phyloP scores from a whole-genome alignment of 768 basidiomycete species.

The Multifurca ochricompacta region DNA sequence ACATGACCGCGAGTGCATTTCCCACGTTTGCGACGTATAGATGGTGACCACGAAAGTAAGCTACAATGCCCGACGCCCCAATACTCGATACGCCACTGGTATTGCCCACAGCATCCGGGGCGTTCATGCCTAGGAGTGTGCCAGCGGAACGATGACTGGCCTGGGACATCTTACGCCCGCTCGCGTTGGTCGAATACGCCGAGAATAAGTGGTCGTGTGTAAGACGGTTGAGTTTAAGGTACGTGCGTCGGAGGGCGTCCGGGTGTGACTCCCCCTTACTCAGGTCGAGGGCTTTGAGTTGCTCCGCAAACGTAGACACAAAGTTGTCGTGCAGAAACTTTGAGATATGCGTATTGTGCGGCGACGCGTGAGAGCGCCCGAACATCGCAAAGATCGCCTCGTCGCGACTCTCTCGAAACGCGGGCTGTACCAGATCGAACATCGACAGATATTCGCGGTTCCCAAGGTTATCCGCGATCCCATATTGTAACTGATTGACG shows the following conservation, averaged over 20 bases:
- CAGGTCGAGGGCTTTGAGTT: slow-evolving; percentile 43
- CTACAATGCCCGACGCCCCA: slow-evolving; percentile 79
- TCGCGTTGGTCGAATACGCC: slow-evolving; percentile 26
- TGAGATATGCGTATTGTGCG: slow-evolving; percentile 59
- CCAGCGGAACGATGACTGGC: slow-evolving; percentile 31
- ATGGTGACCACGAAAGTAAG: slow-evolving; percentile 73
- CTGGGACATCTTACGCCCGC: slow-evolving; percentile 63
- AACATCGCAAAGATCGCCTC: slow-evolving; percentile 97
- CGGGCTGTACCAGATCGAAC: slow-evolving; percentile 86
- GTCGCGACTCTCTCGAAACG: slow-evolving; percentile 66
- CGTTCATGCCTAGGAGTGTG: slow-evolving; percentile 30
- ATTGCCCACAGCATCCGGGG: slow-evolving; percentile 25
- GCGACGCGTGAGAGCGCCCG: slow-evolving; percentile 58
- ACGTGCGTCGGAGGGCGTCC: slow-evolving; percentile 81
- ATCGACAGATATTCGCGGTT: slow-evolving; percentile 71
- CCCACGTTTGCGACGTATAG: slow-evolving; percentile 90
- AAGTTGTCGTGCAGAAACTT: slow-evolving; percentile 85
- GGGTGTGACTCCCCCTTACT: slow-evolving; percentile 44
- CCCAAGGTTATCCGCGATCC: slow-evolving; percentile 90
- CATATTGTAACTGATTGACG: slow-evolving; percentile 89
- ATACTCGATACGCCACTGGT: slow-evolving; percentile 42
- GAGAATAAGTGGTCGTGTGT: slow-evolving; percentile 61
- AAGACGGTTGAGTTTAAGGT: slow-evolving; percentile 78
- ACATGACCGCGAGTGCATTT: slow-evolving; percentile 80
- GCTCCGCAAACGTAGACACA: slow-evolving; percentile 47